Percentiles rank a stretch among this genome's conserved stretches.
Evolutionary conservation across 2,329 filamentous ascomycete genomes (phyloP).

Genomic region (Paracoccidioides brasiliensis): DNA sequence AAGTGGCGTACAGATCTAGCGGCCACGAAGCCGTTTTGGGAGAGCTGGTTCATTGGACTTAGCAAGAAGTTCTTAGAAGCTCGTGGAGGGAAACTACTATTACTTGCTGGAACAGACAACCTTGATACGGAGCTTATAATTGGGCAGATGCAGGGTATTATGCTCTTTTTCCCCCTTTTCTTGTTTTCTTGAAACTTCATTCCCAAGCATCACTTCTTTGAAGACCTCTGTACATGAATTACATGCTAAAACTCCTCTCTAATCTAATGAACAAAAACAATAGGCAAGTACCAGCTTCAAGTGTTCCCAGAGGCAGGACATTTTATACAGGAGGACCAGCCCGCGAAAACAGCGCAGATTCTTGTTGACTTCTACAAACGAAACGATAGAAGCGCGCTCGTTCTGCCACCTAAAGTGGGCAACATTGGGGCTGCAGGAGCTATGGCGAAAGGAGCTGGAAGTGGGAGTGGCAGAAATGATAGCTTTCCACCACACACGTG

Average conservation of each 20-base stretch:
- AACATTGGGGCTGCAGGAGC: constrained; percentile 42
- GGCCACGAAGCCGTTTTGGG: constrained; percentile 81
- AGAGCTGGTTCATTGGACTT: constrained; percentile 80
- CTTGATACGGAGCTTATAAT: constrained; percentile 87
- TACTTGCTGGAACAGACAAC: constrained; percentile 80
- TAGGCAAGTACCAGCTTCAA: constrained; percentile 81
- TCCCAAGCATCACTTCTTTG: background rate
- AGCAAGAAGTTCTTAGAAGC: constrained; percentile 77
- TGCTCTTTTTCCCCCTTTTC: constrained; percentile 11
- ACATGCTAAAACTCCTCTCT: background rate
- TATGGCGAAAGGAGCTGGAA: constrained; percentile 25
- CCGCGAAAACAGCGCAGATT: constrained; percentile 73
- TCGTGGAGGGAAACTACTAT: constrained; percentile 67
- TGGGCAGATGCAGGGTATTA: constrained; percentile 88
- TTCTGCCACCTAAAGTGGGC: constrained; percentile 84
- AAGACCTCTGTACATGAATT: background rate
- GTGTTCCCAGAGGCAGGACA: constrained; percentile 92
- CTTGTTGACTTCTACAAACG: constrained; percentile 83
- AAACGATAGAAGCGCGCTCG: constrained; percentile 73
- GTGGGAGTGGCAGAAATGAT: background rate
- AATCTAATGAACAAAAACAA: too few species aligned
- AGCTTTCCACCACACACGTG: constrained; percentile 1
- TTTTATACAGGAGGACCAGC: constrained; percentile 91
- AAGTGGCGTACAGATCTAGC: constrained; percentile 76
- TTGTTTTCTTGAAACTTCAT: background rate